A percentile compares a stretch with the other conserved stretches of the same genome.
Evolutionary conservation across 352 stramenopile genomes (phyloP).

Genomic region (Phytopythium cucurbitacearum): DNA sequence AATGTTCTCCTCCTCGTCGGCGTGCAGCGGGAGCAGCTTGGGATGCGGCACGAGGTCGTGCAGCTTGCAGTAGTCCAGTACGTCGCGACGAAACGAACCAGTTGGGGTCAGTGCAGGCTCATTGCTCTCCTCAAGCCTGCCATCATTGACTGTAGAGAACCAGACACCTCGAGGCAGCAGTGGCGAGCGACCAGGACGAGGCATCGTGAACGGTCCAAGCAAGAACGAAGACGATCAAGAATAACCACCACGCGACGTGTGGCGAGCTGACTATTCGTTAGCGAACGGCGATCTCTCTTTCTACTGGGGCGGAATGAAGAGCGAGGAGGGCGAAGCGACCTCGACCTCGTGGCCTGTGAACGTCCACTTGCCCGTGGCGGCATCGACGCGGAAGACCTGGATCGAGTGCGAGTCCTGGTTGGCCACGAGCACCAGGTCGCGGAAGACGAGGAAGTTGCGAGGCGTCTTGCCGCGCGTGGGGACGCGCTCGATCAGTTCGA

Average conservation of each 20-base stretch:
- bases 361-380: conserved; percentile 33
- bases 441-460: conserved; percentile 47
- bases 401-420: conserved; percentile 65
- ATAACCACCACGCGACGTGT: no score
- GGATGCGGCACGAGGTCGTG: conserved; percentile 53
- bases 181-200: no score
- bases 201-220: no score
- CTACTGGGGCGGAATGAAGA: conserved; percentile 21
- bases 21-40: conserved; percentile 53
- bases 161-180: no score
- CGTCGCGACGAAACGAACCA: conserved; percentile 50
- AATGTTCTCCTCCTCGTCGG: conserved; percentile 51
- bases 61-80: conserved; percentile 58
- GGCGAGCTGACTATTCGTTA: no score
- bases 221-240: no score
- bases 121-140: no score
- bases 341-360: conserved; percentile 41
- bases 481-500: conserved; percentile 41
- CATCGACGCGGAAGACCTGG: conserved; percentile 49
- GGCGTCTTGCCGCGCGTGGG: conserved; percentile 47
- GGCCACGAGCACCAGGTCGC: conserved; percentile 51
- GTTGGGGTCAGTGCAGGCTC: conserved; percentile 6
- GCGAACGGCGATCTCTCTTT: no score
- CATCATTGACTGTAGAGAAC: no score
- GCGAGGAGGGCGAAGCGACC: conserved; percentile 43